Conservation (phyloP, 169 alveolate species). For the Eimeria acervulina region DNA sequence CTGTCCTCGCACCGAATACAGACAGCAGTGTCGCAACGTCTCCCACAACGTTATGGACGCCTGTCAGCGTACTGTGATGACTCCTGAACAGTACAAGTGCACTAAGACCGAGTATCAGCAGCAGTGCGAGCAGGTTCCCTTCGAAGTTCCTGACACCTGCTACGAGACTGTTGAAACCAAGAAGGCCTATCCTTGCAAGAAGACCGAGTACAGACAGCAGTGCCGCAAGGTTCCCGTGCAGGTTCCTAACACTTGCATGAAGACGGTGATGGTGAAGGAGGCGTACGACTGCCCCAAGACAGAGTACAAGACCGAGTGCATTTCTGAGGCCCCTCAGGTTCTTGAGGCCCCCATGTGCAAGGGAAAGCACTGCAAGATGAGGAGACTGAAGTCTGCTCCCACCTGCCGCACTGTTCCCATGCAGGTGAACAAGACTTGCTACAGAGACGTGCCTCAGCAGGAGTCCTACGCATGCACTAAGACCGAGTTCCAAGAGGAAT, state of each 20-base stretch:
- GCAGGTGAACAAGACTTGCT: conserved; percentile 70
- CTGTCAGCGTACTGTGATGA: conserved; percentile 74
- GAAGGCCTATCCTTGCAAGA: conserved; percentile 67
- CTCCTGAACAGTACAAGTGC: conserved; percentile 59
- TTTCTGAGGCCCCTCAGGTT: background rate
- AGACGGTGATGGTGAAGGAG: conserved; percentile 75
- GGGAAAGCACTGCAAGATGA: conserved; percentile 80
- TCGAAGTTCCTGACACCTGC: conserved; percentile 61
- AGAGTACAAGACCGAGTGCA: conserved; percentile 78
- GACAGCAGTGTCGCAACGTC: conserved; percentile 63
- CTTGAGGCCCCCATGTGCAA: conserved; percentile 72
- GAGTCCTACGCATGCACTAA: conserved; percentile 65
- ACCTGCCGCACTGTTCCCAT: conserved; percentile 71
- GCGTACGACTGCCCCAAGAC: conserved; percentile 80
- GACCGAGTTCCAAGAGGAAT: conserved; percentile 47
- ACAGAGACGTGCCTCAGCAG: conserved; percentile 67
- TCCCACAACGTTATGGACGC: conserved; percentile 54
- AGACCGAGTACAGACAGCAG: conserved; percentile 38
- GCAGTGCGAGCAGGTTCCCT: conserved; percentile 70
- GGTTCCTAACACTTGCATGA: conserved; percentile 59
- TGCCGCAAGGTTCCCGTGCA: conserved; percentile 64
- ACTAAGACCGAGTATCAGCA: conserved; percentile 54
- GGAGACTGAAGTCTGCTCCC: conserved; percentile 71
- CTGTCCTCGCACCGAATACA: conserved; percentile 71
- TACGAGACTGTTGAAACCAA: conserved; percentile 66